A percentile compares a stretch with the other conserved stretches of the same genome.
phyloP scores from a whole-genome alignment of 257 asterid genomes.

The Catharanthus roseus region DNA sequence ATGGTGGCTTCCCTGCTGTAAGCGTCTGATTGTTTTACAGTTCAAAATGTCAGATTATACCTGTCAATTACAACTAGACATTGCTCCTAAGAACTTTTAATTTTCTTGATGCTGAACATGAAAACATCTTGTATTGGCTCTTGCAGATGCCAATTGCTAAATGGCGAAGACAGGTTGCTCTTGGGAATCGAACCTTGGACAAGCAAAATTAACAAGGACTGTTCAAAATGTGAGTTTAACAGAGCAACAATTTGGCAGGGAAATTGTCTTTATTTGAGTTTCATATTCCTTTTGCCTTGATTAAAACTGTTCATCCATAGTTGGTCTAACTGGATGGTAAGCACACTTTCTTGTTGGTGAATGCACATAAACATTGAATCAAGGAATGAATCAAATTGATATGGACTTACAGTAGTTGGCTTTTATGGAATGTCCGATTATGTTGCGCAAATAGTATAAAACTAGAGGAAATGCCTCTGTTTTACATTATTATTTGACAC shows the following conservation, averaged over 20 bases:
- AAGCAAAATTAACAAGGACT: constrained; percentile 4
- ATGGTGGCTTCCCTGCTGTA: constrained; percentile 99
- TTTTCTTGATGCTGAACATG: constrained; percentile 6
- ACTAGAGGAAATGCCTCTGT: not conserved
- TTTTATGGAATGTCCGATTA: not conserved
- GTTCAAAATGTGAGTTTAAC: not conserved
- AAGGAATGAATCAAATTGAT: not conserved
- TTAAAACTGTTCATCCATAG: not conserved
- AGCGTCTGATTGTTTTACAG: constrained; percentile 24
- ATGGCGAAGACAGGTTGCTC: constrained; percentile 74
- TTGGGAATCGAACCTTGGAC: constrained; percentile 36
- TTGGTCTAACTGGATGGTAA: not conserved
- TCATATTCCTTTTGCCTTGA: not conserved
- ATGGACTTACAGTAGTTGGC: not conserved
- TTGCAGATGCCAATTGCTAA: constrained; percentile 64
- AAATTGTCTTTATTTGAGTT: not conserved
- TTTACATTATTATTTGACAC: not conserved
- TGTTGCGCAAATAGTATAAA: not conserved
- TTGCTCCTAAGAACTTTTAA: not conserved
- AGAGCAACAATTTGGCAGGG: not conserved
- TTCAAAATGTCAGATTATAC: not conserved
- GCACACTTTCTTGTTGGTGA: not conserved
- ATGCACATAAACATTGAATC: not conserved
- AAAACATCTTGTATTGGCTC: not conserved
- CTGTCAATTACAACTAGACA: not conserved